phyloP scores from a whole-genome alignment of 345 rosid species.

The Anacardium occidentale region DNA sequence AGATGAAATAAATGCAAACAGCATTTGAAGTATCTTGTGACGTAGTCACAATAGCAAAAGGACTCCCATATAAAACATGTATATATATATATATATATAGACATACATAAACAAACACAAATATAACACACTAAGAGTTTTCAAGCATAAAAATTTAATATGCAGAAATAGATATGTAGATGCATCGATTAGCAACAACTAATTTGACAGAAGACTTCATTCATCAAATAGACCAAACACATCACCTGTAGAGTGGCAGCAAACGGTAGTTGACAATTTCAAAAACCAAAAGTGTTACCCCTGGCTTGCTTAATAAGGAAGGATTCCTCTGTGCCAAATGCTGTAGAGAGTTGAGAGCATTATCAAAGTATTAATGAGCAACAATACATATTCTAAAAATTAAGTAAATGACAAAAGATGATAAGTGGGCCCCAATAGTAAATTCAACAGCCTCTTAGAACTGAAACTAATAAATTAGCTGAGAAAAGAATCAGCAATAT shows the following conservation, averaged over 20 bases:
- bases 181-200: background rate
- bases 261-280: conserved; percentile 90
- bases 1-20: conserved; percentile 3
- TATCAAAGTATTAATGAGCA: background rate
- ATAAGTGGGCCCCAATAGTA: background rate
- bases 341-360: conserved; percentile 44
- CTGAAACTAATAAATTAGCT: background rate
- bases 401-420: background rate
- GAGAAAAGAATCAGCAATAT: background rate
- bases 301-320: conserved; percentile 83
- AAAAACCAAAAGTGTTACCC: conserved; percentile 85
- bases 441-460: conserved; percentile 1
- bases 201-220: conserved; percentile 12
- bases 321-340: conserved; percentile 88
- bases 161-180: conserved; percentile 10
- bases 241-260: conserved; percentile 95
- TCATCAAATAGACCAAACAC: conserved; percentile 13
- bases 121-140: background rate
- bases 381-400: background rate
- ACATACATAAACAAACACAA: too few relatives aligned
- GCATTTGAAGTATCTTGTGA: conserved; percentile 14
- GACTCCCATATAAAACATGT: background rate
- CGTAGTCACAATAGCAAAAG: conserved; percentile 1
- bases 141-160: conserved; percentile 6
- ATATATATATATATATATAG: too few relatives aligned